Percentiles rank a stretch among this genome's conserved stretches.
Conservation (phyloP, 176 grass and related monocot genomes). For the Stipa capillata region DNA sequence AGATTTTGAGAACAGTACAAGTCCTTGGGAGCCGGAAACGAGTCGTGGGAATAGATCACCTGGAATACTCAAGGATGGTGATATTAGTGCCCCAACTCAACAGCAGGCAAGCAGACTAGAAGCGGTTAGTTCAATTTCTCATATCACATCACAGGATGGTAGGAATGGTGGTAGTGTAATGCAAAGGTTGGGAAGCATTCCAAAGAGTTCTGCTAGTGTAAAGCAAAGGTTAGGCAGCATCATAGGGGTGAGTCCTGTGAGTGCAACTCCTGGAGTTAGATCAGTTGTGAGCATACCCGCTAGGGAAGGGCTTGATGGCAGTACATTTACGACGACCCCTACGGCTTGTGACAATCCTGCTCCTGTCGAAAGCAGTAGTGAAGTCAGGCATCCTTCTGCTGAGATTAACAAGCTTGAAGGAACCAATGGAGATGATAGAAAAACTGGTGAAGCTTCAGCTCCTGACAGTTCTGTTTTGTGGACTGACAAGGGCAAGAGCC, state of each 20-base stretch:
- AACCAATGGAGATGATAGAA: slow-evolving; percentile 16
- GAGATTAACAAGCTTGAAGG: slow-evolving; percentile 20
- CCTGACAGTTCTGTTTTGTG: slow-evolving; percentile 3
- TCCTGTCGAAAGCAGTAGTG: slow-evolving; percentile 18
- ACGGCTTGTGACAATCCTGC: slow-evolving; percentile 11
- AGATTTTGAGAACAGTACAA: neutral
- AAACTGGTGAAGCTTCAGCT: slow-evolving; percentile 23
- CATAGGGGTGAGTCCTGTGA: slow-evolving; percentile 18
- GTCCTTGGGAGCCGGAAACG: slow-evolving; percentile 13
- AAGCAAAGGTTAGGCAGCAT: slow-evolving; percentile 28
- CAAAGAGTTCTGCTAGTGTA: neutral
- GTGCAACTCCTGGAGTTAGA: slow-evolving; percentile 42
- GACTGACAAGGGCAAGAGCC: slow-evolving; percentile 11
- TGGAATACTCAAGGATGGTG: neutral
- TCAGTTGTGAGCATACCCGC: slow-evolving; percentile 64
- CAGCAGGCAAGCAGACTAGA: slow-evolving; percentile 5
- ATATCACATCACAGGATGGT: slow-evolving; percentile 11
- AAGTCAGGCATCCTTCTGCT: neutral
- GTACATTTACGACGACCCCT: neutral
- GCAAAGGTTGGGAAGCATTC: slow-evolving; percentile 28
- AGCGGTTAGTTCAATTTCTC: neutral
- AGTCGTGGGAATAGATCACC: slow-evolving; percentile 6
- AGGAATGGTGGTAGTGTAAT: slow-evolving; percentile 26
- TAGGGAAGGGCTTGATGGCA: slow-evolving; percentile 28
- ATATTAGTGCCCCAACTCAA: neutral